A percentile compares a stretch with the other conserved stretches of the same genome.
Evolutionary conservation across 75 land plant species (phyloP).

Genomic region (Cryptomeria japonica): DNA sequence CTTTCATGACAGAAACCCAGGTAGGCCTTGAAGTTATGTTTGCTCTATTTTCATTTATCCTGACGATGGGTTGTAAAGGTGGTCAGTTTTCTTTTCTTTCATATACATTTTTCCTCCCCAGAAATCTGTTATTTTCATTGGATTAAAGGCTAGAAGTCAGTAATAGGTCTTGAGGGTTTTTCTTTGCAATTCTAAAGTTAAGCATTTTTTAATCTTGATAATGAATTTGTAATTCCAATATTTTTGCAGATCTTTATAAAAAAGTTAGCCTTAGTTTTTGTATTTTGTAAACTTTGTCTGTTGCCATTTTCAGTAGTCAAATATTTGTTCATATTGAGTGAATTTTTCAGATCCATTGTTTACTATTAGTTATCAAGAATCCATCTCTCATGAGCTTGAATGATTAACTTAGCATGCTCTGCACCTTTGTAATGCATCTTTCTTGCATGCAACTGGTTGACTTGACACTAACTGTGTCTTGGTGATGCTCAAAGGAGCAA

Average conservation of each 20-base stretch:
- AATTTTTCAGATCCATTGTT: not conserved
- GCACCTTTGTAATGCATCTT: too few relatives aligned
- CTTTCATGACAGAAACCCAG: conserved; percentile 14
- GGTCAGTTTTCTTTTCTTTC: not conserved
- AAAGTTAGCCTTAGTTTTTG: not conserved
- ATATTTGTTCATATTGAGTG: not conserved
- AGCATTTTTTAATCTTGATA: not conserved
- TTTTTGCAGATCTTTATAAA: not conserved
- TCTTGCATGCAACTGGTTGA: not conserved
- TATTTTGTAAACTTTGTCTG: not conserved
- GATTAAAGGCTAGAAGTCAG: not conserved
- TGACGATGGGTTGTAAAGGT: not conserved
- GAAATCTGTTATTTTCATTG: too few relatives aligned
- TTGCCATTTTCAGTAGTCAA: not conserved
- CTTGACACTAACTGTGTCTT: not conserved
- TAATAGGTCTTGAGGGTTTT: not conserved
- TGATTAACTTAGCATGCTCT: not conserved
- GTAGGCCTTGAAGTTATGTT: not conserved
- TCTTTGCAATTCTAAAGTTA: not conserved
- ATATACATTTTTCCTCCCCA: too few relatives aligned
- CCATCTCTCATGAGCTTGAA: not conserved
- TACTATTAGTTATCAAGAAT: not conserved
- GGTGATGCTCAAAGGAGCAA: not conserved
- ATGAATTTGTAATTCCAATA: not conserved
- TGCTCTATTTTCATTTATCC: not conserved